These are phyloP conservation scores for Sambucus nigra DNA, from an alignment of 129 eudicot species.

Conservation along the genomic window DNA sequence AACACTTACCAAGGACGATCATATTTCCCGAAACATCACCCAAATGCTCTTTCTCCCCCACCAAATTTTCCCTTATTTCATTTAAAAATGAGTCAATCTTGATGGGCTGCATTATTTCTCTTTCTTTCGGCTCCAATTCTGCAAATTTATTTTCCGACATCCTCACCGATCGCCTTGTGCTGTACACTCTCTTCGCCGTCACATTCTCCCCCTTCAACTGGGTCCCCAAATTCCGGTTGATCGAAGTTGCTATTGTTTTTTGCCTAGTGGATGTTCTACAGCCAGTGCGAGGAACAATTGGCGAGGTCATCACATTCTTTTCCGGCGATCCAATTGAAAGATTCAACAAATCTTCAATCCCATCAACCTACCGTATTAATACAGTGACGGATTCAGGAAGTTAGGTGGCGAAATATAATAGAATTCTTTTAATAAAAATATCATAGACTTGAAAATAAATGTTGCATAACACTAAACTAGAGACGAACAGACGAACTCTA, in stretches of 20 bases:
- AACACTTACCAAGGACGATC: constrained; percentile 6
- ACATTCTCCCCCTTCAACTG: constrained; percentile 14
- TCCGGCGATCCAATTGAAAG: constrained; percentile 41
- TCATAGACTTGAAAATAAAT: no score
- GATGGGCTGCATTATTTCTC: constrained; percentile 9
- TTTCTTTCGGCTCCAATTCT: background rate
- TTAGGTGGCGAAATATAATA: no score
- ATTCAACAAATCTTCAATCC: constrained; percentile 49
- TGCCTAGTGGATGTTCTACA: no score
- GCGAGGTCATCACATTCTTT: constrained; percentile 13
- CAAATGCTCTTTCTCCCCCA: no score
- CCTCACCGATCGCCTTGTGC: constrained; percentile 53
- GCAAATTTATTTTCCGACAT: constrained; percentile 35
- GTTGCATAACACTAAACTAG: no score
- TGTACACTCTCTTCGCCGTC: constrained; percentile 22
- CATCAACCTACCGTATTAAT: constrained; percentile 67
- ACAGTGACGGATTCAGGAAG: no score
- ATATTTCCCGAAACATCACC: constrained; percentile 1
- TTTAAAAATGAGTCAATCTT: constrained; percentile 16
- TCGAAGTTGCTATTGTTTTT: no score
- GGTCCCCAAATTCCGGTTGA: no score
- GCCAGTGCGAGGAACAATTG: constrained; percentile 36
- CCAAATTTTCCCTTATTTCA: no score
- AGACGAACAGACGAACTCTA: no score
- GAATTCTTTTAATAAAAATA: no score